These are phyloP conservation scores for Aspergillus terreus DNA, from an alignment of 2,329 filamentous ascomycete genomes.

Conservation along the genomic window DNA sequence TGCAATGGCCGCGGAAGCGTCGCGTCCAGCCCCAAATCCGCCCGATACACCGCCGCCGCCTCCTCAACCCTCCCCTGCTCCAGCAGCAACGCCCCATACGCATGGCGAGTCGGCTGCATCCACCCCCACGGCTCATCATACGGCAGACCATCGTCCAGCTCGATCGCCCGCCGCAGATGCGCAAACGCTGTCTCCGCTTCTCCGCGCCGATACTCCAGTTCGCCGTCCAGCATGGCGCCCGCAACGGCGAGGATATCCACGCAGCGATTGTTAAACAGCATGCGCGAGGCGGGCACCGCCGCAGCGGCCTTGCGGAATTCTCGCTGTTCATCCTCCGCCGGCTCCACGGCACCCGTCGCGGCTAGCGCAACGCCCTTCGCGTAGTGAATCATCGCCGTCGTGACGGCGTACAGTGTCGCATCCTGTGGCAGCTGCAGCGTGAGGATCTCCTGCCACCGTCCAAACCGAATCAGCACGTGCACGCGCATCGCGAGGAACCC, in stretches of 20 bases:
- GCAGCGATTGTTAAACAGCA: conserved; percentile 66
- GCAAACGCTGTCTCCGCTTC: conserved; percentile 58
- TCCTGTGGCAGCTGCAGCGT: conserved; percentile 56
- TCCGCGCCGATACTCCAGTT: conserved; percentile 65
- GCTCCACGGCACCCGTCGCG: conserved; percentile 51
- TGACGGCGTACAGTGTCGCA: conserved; percentile 61
- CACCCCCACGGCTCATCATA: conserved; percentile 77
- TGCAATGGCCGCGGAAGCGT: conserved; percentile 60
- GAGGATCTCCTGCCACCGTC: conserved; percentile 65
- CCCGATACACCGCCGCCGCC: conserved; percentile 56
- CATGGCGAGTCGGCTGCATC: conserved; percentile 73
- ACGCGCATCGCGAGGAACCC: conserved; percentile 64
- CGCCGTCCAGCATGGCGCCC: conserved; percentile 65
- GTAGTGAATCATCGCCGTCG: conserved; percentile 66
- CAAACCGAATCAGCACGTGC: conserved; percentile 71
- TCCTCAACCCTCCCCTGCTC: conserved; percentile 61
- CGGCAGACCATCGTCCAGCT: conserved; percentile 59
- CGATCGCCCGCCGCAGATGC: conserved; percentile 56
- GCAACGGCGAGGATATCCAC: conserved; percentile 61
- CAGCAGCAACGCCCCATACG: conserved; percentile 64
- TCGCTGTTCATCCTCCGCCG: conserved; percentile 52
- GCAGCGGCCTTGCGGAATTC: conserved; percentile 52
- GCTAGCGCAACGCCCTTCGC: conserved; percentile 65
- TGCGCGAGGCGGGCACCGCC: conserved; percentile 56
- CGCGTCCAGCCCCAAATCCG: conserved; percentile 59